Conservation (phyloP, 371 early-diverging fungal genomes). For the Entomophthora muscae region DNA sequence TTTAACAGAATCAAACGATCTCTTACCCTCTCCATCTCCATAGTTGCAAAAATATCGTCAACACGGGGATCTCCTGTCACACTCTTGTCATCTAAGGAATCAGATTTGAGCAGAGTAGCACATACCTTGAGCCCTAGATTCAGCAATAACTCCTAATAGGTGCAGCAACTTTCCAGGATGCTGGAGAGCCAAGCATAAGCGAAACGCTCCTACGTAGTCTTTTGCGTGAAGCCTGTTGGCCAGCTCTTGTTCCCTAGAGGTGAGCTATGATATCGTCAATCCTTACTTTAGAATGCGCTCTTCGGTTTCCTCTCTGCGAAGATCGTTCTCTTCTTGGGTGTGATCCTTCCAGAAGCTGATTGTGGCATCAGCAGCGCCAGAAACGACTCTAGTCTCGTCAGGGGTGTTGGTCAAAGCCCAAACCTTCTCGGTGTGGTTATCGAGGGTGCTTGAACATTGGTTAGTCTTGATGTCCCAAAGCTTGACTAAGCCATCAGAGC, state of each 20-base stretch:
- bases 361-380: slow-evolving; percentile 81
- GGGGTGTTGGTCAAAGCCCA: slow-evolving; percentile 70
- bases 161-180: slow-evolving; percentile 68
- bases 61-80: slow-evolving; percentile 41
- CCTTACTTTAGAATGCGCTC: slow-evolving; percentile 40
- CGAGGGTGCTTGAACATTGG: slow-evolving; percentile 76
- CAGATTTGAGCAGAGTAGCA: neutral
- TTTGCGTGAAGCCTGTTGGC: slow-evolving; percentile 63
- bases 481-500: slow-evolving; percentile 86
- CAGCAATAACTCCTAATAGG: slow-evolving; percentile 48
- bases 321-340: slow-evolving; percentile 63
- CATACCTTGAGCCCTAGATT: slow-evolving; percentile 23
- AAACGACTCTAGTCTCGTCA: slow-evolving; percentile 54
- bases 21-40: slow-evolving; percentile 28
- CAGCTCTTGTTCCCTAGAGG: slow-evolving; percentile 70
- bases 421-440: slow-evolving; percentile 83
- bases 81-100: slow-evolving; percentile 15
- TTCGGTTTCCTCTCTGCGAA: slow-evolving; percentile 40
- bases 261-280: neutral
- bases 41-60: slow-evolving; percentile 37
- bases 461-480: slow-evolving; percentile 83
- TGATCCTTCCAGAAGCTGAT: slow-evolving; percentile 84
- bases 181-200: slow-evolving; percentile 72
- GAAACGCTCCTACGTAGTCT: slow-evolving; percentile 84
- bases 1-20: slow-evolving; percentile 1